Base-by-base conservation (phyloP, 2,329 filamentous ascomycete genomes). In the Paracoccidioides brasiliensis region DNA sequence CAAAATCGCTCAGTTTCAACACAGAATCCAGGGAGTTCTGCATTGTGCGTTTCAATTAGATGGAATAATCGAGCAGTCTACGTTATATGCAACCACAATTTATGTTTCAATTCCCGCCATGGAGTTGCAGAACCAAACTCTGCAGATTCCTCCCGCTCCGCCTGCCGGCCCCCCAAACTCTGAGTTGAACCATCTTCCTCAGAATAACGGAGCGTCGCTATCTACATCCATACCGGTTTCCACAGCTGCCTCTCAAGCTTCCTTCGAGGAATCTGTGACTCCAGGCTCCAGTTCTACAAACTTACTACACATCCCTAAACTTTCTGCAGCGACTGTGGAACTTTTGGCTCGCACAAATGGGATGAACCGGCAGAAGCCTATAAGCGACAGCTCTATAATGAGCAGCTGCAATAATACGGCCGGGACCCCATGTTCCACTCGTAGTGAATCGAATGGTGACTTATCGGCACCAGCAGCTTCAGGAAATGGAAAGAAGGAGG, bases 291-390 rank as follows among this genome's bases (percentile, higher is more conserved):
- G 37, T 43, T 37, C 15, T 8, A 22, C 38, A 38, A 22, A 51
- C 44, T 15, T 46, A 15, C 10, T 38, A 32, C 32, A 22, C 30
- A 56, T 56, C 6, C 49, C 54, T 7, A 56, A 52, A 46, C 48
- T 56, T 52, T 56, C 54, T 8, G 33, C 54, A 28, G 48, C 54
- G 12, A 56, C 49, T 30, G 30, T 49, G 22, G 54, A 56, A 33
- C 48, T 56, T 30, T 28, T 52, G 14, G 48, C 48, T 28, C 46
- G 54, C 10, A 48, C 42, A 15, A 56, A 48, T 41, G 49, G 54
- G 33, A 56, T 14, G 6, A 40, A 14, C 35, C 48, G 33, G 15
- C 48, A 51, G 22, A 51, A 38, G 9, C 10, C 37, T 32, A 22
- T 30, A 5, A 52, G 49, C 37, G 22, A 52, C 15, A 42, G 14